Percentiles rank a stretch among this genome's conserved stretches.
Evolutionary conservation across 345 rosid species (phyloP).

Genomic region (Luvunga scandens): DNA sequence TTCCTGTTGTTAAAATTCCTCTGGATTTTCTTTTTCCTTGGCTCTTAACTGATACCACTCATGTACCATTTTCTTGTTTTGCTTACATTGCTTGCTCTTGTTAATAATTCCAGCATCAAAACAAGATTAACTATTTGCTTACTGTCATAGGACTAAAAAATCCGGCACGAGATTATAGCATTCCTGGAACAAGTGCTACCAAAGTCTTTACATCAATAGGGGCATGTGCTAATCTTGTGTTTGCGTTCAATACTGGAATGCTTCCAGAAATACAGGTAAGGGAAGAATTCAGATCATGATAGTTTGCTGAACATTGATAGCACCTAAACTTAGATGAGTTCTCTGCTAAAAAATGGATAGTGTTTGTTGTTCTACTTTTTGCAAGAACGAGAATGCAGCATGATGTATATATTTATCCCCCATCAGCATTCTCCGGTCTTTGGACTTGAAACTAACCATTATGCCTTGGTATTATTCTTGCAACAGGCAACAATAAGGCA

Average conservation of each 20-base stretch:
- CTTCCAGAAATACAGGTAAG: constrained; percentile 87
- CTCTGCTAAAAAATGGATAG: background rate
- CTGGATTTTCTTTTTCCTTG: background rate
- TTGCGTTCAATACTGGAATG: constrained; percentile 97
- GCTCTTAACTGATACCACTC: background rate
- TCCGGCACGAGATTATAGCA: constrained; percentile 74
- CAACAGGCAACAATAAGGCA: constrained; percentile 77
- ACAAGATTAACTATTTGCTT: background rate
- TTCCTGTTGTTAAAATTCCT: background rate
- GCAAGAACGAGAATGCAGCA: background rate
- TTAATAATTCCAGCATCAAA: background rate
- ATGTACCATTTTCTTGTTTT: background rate
- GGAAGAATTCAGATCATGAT: background rate
- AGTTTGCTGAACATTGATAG: background rate
- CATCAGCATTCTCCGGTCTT: background rate
- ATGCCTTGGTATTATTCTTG: background rate
- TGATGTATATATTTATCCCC: background rate
- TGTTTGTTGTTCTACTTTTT: background rate
- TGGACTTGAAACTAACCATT: background rate
- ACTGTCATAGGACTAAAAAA: constrained; percentile 48
- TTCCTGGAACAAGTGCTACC: constrained; percentile 43
- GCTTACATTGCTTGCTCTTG: background rate
- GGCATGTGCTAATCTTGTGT: constrained; percentile 79
- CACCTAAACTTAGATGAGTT: background rate
- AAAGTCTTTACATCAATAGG: constrained; percentile 70